phyloP scores from a whole-genome alignment of 768 basidiomycete genomes.

The Rhizopogon vinicolor region DNA sequence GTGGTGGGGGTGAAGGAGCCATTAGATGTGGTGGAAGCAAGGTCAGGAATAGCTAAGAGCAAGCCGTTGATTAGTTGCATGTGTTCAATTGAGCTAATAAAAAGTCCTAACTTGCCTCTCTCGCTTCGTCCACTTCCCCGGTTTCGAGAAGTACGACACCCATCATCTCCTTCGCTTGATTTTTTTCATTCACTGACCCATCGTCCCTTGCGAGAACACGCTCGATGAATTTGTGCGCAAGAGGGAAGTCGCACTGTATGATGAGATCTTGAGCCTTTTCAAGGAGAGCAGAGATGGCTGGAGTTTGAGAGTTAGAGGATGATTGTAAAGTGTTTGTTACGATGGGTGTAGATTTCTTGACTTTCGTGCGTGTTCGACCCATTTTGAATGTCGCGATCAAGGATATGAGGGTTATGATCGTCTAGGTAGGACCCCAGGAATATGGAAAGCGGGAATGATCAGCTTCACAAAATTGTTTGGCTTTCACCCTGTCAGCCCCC shows the following conservation, averaged over 20 bases:
- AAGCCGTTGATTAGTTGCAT: background rate
- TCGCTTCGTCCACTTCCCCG: constrained; percentile 72
- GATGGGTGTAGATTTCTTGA: constrained; percentile 16
- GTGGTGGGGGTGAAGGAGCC: constrained; percentile 55
- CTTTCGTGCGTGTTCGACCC: constrained; percentile 54
- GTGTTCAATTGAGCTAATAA: background rate
- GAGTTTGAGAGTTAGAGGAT: constrained; percentile 25
- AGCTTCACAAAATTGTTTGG: too few relatives aligned
- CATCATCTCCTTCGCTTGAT: constrained; percentile 73
- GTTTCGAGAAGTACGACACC: constrained; percentile 76
- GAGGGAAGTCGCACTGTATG: constrained; percentile 79
- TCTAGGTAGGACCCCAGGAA: background rate
- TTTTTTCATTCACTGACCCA: constrained; percentile 39
- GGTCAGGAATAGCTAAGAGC: constrained; percentile 53
- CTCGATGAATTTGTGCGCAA: constrained; percentile 67
- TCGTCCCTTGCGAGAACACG: constrained; percentile 62
- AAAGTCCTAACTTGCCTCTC: constrained; percentile 43
- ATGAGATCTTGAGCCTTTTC: constrained; percentile 81
- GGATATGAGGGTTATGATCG: background rate
- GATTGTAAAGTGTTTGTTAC: constrained; percentile 8
- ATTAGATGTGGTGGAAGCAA: constrained; percentile 56
- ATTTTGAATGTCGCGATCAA: constrained; percentile 25
- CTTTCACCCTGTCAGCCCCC: too few relatives aligned
- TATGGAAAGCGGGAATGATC: too few relatives aligned
- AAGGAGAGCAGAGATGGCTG: constrained; percentile 51